These are phyloP conservation scores for Solanum ossicruentum DNA, from an alignment of 257 asterid species.

Conservation along the genomic window DNA sequence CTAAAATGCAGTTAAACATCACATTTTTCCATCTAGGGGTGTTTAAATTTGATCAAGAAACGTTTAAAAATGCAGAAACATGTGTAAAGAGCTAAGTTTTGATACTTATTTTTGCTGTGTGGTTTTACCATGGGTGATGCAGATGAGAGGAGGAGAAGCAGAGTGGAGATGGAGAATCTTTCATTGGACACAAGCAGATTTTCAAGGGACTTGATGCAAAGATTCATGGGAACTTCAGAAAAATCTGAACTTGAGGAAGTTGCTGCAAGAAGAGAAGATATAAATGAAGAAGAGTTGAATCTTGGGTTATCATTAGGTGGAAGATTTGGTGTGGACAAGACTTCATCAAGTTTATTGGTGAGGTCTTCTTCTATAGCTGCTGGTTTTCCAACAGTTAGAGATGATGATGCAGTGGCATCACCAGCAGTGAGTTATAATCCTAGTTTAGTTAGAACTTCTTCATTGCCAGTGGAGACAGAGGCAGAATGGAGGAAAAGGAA, in stretches of 20 bases:
- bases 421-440: conserved; percentile 9
- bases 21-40: conserved; percentile 20
- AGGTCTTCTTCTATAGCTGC: conserved; percentile 76
- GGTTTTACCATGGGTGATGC: conserved; percentile 35
- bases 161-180: conserved; percentile 51
- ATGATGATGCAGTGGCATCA: conserved; percentile 32
- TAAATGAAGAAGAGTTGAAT: conserved; percentile 52
- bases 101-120: not conserved
- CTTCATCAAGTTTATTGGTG: conserved; percentile 26
- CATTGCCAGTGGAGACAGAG: conserved; percentile 78
- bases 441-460: conserved; percentile 54
- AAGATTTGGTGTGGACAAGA: conserved; percentile 79
- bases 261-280: conserved; percentile 8
- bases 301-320: conserved; percentile 93
- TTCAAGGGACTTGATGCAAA: conserved; percentile 68
- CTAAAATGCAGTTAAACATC: conserved; percentile 35
- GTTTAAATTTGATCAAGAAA: conserved; percentile 23
- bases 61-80: conserved; percentile 13
- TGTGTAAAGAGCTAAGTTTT: conserved; percentile 9
- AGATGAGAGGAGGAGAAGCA: conserved; percentile 24
- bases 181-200: conserved; percentile 30
- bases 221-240: conserved; percentile 45
- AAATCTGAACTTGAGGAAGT: conserved; percentile 10
- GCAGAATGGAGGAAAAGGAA: conserved; percentile 92
- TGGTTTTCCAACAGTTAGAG: conserved; percentile 53